Evolutionary conservation across 345 rosid species (phyloP).

Genomic region (Punica granatum): DNA sequence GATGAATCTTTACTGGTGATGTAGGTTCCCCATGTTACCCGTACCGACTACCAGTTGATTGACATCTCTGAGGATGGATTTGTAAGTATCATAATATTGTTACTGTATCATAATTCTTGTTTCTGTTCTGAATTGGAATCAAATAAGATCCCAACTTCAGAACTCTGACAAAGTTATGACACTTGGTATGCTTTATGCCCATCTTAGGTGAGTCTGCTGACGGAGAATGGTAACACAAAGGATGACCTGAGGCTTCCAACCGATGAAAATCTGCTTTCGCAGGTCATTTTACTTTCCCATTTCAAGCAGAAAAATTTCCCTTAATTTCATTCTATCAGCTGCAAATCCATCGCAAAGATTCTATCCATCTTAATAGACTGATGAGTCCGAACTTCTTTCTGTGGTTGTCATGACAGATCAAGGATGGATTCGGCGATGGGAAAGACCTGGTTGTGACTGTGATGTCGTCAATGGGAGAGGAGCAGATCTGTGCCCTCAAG

Average conservation of each 20-base stretch:
- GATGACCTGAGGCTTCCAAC: slow-evolving; percentile 46
- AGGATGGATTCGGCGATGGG: slow-evolving; percentile 40
- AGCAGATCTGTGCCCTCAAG: slow-evolving; percentile 41
- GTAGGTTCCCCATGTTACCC: slow-evolving; percentile 52
- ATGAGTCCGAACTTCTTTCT: not conserved
- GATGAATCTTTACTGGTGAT: not conserved
- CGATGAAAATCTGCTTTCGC: slow-evolving; percentile 34
- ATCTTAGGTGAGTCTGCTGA: slow-evolving; percentile 35
- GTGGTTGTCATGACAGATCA: slow-evolving; percentile 16
- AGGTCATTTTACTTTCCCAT: slow-evolving; percentile 15
- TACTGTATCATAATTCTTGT: not conserved
- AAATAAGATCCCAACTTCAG: not conserved
- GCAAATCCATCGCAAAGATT: no score
- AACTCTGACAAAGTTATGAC: no score
- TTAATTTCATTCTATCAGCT: not conserved
- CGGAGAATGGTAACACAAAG: slow-evolving; percentile 38
- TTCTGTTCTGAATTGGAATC: not conserved
- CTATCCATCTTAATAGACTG: not conserved
- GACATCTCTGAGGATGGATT: slow-evolving; percentile 62
- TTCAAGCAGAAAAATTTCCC: not conserved
- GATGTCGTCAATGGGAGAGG: slow-evolving; percentile 49
- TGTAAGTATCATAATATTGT: slow-evolving; percentile 25
- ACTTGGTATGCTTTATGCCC: not conserved
- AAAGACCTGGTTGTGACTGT: slow-evolving; percentile 38
- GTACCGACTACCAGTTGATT: slow-evolving; percentile 49